phyloP scores from a whole-genome alignment of 306 rosid species.

The Neltuma alba region DNA sequence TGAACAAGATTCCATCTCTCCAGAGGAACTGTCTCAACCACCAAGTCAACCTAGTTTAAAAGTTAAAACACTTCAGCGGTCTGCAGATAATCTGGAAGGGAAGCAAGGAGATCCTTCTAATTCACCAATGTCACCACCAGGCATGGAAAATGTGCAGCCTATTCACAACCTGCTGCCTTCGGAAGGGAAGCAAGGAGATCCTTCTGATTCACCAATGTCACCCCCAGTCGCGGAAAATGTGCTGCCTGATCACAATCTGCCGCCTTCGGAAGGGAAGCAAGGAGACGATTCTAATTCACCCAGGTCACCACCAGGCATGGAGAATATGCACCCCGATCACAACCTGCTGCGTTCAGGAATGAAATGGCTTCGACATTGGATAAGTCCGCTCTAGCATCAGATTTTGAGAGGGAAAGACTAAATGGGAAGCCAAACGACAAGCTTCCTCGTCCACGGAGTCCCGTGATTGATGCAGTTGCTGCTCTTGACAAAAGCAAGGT shows the following conservation, averaged over 20 bases:
- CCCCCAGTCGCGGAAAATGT: conserved; percentile 42
- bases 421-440: conserved; percentile 60
- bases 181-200: conserved; percentile 41
- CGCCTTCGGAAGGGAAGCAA: conserved; percentile 21
- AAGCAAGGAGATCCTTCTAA: conserved; percentile 34
- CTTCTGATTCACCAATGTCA: conserved; percentile 22
- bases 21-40: conserved; percentile 35
- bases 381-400: conserved; percentile 36
- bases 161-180: conserved; percentile 39
- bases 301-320: conserved; percentile 40
- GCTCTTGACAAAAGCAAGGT: conserved; percentile 98
- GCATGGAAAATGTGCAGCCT: conserved; percentile 47
- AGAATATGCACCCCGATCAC: conserved; percentile 48
- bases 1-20: conserved; percentile 36
- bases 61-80: conserved; percentile 39
- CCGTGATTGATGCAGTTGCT: conserved; percentile 71
- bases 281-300: conserved; percentile 42
- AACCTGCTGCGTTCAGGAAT: conserved; percentile 43
- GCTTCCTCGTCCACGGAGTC: conserved; percentile 72
- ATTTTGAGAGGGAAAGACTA: conserved; percentile 47
- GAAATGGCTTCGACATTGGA: conserved; percentile 49
- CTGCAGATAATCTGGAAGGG: conserved; percentile 45
- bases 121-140: conserved; percentile 40
- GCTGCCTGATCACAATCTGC: conserved; percentile 45
- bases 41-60: conserved; percentile 41